phyloP scores from a whole-genome alignment of 2,329 filamentous ascomycete genomes.

The Alternaria brassicicola region DNA sequence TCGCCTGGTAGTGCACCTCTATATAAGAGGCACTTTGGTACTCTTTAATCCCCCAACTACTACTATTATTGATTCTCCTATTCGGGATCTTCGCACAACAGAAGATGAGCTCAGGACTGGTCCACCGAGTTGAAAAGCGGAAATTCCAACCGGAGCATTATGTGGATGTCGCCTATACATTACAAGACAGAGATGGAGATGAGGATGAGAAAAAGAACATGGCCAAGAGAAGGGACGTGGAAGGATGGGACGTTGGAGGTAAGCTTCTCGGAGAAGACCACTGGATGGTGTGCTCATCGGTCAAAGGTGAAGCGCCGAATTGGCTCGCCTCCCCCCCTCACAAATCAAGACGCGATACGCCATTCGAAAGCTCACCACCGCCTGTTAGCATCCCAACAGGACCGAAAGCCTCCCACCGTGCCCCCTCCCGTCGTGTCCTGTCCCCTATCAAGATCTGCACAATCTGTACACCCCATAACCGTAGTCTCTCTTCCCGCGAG shows the following conservation, averaged over 20 bases:
- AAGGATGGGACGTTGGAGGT: background rate
- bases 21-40: background rate
- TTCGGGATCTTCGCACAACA: background rate
- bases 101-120: background rate
- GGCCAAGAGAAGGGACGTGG: background rate
- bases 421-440: too few relatives aligned
- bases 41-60: background rate
- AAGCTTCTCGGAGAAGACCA: background rate
- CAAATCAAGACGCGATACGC: background rate
- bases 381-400: background rate
- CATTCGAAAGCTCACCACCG: background rate
- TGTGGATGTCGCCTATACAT: background rate
- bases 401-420: background rate
- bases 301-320: background rate
- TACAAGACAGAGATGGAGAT: background rate
- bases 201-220: background rate
- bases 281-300: background rate
- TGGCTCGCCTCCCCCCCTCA: background rate
- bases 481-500: background rate
- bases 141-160: background rate
- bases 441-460: background rate
- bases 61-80: background rate
- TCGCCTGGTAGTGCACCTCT: background rate
- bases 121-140: background rate
- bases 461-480: background rate